Base-by-base conservation (phyloP, 1,139 yeast species). In the Yamadazyma taylorii region DNA sequence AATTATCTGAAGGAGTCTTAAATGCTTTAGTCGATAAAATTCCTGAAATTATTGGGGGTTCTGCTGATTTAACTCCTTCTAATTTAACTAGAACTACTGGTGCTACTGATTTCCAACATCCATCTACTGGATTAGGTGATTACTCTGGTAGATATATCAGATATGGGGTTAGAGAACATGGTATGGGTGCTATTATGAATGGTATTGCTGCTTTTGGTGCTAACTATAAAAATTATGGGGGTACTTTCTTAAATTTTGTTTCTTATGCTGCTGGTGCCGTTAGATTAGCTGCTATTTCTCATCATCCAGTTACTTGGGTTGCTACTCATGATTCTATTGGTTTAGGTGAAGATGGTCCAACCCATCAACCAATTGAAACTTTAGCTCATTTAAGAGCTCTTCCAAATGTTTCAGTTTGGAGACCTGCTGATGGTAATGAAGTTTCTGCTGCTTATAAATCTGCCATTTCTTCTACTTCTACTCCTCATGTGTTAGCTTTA, bases 401-500 rank as follows among this genome's bases (percentile, higher is more conserved):
- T 57, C 99, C 99, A 73, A 94, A 94, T 78, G 60, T 81, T 56
- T 79, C 84, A 65, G 97, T 92, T 46, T 92, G 97, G 97, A 88
- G 99, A 80, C 98, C 98, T 55, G 98, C 98, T 61, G 98, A 94
- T 66, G 99, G 99, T 75, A 92, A 92, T 68, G 99, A 92, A 76
- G 84, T 86, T 51, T 86, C 97, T 52, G 99, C 97, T 60, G 96
- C 98, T 50, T 92, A 92, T 81, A 72, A 78, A 69, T 74, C 75
- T 52, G 87, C 98, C 40, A 58, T 92, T 48, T 80, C 77, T 61
- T 71, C 83, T 42, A 76, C 69, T 46, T 70, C 75, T 55, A 88
- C 96, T 41, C 98, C 99, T 51, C 78, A 94, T 43, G 73, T 94
- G 57, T 74, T 92, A 66, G 97, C 97, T 48, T 78, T 94, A 52